phyloP scores from a whole-genome alignment of 305 asterid species.

The Solanum hybrid region DNA sequence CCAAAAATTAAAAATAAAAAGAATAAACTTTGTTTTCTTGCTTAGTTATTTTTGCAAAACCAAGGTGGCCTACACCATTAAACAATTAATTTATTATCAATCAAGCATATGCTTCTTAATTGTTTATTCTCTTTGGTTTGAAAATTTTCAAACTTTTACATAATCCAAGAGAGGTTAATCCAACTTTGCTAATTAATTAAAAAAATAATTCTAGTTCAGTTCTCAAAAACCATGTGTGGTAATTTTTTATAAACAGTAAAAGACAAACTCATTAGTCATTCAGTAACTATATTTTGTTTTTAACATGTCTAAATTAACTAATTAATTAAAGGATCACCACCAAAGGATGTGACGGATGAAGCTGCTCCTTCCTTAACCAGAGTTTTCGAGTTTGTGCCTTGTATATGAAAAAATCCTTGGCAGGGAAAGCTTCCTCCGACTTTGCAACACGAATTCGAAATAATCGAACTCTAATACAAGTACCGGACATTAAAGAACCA shows the following conservation, averaged over 20 bases:
- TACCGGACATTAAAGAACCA: neutral
- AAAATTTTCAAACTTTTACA: neutral
- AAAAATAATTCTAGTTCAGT: neutral
- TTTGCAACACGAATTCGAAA: neutral
- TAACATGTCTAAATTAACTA: neutral
- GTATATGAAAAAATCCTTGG: neutral
- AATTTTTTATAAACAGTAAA: slow-evolving; percentile 1
- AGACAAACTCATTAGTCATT: neutral
- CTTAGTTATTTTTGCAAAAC: slow-evolving; percentile 10
- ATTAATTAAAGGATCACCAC: neutral
- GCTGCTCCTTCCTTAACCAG: fast-evolving
- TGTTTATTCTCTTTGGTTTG: slow-evolving; percentile 8
- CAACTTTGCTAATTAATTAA: neutral
- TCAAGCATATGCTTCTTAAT: slow-evolving; percentile 14
- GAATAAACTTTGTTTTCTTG: neutral
- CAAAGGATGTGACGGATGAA: neutral
- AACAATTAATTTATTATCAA: neutral
- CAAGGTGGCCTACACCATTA: slow-evolving; percentile 7
- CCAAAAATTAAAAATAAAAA: neutral
- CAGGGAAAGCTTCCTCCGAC: neutral
- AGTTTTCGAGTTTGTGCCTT: neutral
- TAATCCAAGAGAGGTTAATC: slow-evolving; percentile 3
- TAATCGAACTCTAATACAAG: neutral
- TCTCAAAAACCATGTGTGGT: slow-evolving; percentile 4
- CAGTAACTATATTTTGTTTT: neutral